phyloP scores from a whole-genome alignment of 345 rosid species.

The Kandelia obovata region DNA sequence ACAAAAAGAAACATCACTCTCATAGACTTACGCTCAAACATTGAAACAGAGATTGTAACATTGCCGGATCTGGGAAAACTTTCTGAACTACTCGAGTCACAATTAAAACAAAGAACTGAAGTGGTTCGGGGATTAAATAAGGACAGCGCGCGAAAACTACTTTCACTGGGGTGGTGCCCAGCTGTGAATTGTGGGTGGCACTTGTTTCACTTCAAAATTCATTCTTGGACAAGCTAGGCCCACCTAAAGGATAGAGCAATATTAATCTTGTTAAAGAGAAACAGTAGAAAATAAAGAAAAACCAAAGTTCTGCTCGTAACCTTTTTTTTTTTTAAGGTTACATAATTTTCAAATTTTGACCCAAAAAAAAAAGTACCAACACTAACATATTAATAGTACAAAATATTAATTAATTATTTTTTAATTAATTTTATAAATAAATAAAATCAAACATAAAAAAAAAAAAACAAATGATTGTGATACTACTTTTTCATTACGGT shows the following conservation, averaged over 20 bases:
- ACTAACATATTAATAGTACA: too few species aligned
- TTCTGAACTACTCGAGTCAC: neutral
- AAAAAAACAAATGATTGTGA: too few species aligned
- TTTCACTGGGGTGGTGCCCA: neutral
- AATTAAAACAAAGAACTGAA: neutral
- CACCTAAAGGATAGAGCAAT: too few species aligned
- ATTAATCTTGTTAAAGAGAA: neutral
- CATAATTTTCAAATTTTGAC: too few species aligned
- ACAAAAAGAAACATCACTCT: neutral
- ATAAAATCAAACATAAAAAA: neutral
- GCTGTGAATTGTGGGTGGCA: too few species aligned
- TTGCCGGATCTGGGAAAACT: neutral
- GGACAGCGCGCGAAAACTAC: neutral
- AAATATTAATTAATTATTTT: too few species aligned
- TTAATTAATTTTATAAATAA: too few species aligned
- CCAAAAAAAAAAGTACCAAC: too few species aligned
- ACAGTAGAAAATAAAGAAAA: too few species aligned
- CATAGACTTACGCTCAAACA: neutral
- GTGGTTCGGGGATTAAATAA: neutral
- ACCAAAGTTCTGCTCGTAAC: too few species aligned
- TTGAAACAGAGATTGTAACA: neutral
- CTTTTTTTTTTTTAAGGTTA: too few species aligned
- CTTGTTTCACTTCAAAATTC: neutral
- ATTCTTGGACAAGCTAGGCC: neutral
- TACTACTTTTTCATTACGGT: neutral